Conservation (phyloP, 2,329 filamentous ascomycete genomes). For the Hansfordia pulvinata region DNA sequence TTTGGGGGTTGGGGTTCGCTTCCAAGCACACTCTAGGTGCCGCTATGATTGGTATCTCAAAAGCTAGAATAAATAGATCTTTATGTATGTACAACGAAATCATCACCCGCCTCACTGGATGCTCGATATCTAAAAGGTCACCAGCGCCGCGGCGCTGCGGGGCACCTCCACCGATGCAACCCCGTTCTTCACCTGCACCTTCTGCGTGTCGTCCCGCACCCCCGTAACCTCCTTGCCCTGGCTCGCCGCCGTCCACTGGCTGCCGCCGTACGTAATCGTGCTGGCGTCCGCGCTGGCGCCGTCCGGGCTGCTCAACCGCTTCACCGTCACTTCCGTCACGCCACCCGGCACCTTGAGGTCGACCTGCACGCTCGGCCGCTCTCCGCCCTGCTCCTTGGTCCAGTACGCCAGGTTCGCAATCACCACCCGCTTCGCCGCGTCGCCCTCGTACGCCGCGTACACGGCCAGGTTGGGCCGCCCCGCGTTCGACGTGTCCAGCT, state of each 20-base stretch:
- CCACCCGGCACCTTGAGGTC: constrained; percentile 9
- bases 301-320: constrained; percentile 16
- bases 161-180: constrained; percentile 11
- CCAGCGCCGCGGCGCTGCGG: constrained; percentile 16
- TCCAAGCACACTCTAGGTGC: not conserved
- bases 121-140: constrained; percentile 7
- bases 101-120: not conserved
- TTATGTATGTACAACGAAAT: constrained; percentile 1
- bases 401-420: constrained; percentile 21
- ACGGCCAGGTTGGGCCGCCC: constrained; percentile 13
- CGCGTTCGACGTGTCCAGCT: constrained; percentile 6
- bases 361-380: constrained; percentile 11
- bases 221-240: constrained; percentile 17
- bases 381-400: constrained; percentile 16
- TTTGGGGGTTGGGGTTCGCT: too few relatives aligned
- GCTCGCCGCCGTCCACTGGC: constrained; percentile 22
- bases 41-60: not conserved
- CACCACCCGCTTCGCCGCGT: constrained; percentile 13
- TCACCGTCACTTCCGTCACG: constrained; percentile 11
- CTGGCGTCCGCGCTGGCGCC: constrained; percentile 18
- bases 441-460: constrained; percentile 17
- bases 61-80: not conserved
- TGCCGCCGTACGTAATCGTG: constrained; percentile 21
- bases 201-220: constrained; percentile 16
- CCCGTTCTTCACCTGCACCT: constrained; percentile 12